Base-by-base conservation (phyloP, 2,329 filamentous ascomycete genomes). In the Colletotrichum sojae region DNA sequence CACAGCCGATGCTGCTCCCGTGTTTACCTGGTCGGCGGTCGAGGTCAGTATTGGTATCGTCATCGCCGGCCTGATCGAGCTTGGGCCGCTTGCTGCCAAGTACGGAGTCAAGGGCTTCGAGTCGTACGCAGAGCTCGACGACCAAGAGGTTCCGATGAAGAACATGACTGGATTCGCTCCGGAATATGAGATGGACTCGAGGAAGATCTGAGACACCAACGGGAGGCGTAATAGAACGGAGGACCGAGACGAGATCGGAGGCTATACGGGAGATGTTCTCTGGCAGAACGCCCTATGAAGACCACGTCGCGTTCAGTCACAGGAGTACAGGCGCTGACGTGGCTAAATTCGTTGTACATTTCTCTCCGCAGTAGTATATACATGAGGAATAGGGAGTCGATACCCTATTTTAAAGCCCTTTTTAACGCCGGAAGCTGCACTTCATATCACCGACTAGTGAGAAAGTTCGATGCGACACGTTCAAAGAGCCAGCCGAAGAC, bases 41-140 rank as follows among this genome's bases (percentile, higher is more conserved):
- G 65, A 67, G 15, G 65, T 67, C 20, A 67, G 65, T 25, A 64
- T 67, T 9, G 65, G 65, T 1, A 67, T 67, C 13, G 52, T 67
- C 20, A 67, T 67, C 10, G 65, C 65, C 15, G 65, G 60, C 1
- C 18, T 67, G 36, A 67, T 67, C 18, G 65, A 67, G 12, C 65
- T 67, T 1, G 65, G 65, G 15, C 65, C 65, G 18, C 65, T 67
- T 31, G 65, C 60, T 16, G 65, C 60, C 36, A 67, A 67, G n/a
- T 64, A 53, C 15, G 22, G 27, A 6, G 9, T 67, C 39, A 53
- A 53, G 53, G 65, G 65, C 16, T 67, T 67, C 12, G 65, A 67
- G 8, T 53, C 52, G 15, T 64, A 53, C 12, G 45, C 39, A 3
- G 6, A n/a, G 8, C 13, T 43, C 8, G 48, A 65, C 39, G 55